Evolutionary conservation across 305 asterid genomes (phyloP).

Genomic region (Striga hermonthica): DNA sequence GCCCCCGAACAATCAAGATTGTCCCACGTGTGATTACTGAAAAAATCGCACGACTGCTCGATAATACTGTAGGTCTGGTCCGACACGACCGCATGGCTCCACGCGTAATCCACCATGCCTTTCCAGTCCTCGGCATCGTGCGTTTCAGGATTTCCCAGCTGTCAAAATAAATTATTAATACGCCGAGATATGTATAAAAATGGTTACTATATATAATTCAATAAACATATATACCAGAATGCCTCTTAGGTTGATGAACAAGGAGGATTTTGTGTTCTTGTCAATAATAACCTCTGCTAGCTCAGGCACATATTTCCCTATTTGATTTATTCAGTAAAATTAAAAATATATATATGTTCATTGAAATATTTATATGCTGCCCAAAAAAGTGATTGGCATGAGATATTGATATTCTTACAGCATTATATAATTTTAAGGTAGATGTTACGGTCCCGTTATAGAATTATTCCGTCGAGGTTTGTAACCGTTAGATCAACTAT

Average conservation of each 20-base stretch:
- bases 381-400: no score
- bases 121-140: slow-evolving; percentile 85
- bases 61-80: slow-evolving; percentile 78
- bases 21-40: slow-evolving; percentile 60
- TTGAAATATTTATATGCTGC: no score
- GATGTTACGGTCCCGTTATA: no score
- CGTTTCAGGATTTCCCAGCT: slow-evolving; percentile 93
- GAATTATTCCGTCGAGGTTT: no score
- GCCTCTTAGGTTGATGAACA: slow-evolving; percentile 75
- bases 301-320: slow-evolving; percentile 87
- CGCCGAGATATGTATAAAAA: neutral
- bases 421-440: no score
- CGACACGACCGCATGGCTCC: slow-evolving; percentile 96
- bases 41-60: slow-evolving; percentile 57
- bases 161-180: neutral
- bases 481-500: no score
- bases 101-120: slow-evolving; percentile 89
- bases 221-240: slow-evolving; percentile 57
- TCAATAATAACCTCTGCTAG: slow-evolving; percentile 78
- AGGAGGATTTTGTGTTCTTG: slow-evolving; percentile 60
- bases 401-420: no score
- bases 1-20: slow-evolving; percentile 48
- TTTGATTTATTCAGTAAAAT: neutral
- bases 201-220: no score
- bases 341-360: no score